Evolutionary conservation across 2,329 filamentous ascomycete genomes (phyloP), one percentile per base, ranked within the genome.

Genomic region (Phialocephala subalpina): DNA sequence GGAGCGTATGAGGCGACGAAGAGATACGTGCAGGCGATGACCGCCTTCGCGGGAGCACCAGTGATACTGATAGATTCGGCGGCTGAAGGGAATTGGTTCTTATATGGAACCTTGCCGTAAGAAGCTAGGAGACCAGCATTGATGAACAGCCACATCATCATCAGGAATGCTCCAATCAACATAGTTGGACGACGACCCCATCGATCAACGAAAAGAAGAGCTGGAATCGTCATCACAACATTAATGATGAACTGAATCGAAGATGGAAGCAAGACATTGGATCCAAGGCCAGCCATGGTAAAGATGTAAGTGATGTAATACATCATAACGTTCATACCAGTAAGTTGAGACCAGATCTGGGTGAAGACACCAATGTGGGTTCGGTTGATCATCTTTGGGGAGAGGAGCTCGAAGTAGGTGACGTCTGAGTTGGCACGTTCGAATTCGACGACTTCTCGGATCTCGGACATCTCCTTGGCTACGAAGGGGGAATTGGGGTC

Each of bases 211-310:
- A 82, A 94, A 64, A 94, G 78, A 27, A 95, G 83, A 1, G 92
- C 92, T 0, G 91, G 90, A 2, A 94, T 77, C 0, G 92, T 95
- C 88, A 93, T 92, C 60, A 89, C 67, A 1, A 95, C 92, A 77
- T 94, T 94, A 81, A 95, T 92, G 72, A 94, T 83, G 76, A 92
- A 92, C 74, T 92, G 88, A 68, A 92, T 92, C 11, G 86, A 87
- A 20, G 88, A 90, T 8, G 90, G 85, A 53, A 92, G 78, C 9
- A 93, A 83, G 42, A 87, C 84, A 61, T 82, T 83, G 70, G 86
- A 82, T 2, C 83, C 84, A 11, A 90, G 80, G 11, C 90, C 90
- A 18, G 90, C 89, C 90, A 93, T 93, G 12, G 82, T 82, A 76
- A 92, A 92, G 65, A 92, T 85, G 69, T 91, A 92, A 7, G 73